Evolutionary conservation across 2,329 filamentous ascomycete genomes (phyloP).

Genomic region (Aureobasidium musti): DNA sequence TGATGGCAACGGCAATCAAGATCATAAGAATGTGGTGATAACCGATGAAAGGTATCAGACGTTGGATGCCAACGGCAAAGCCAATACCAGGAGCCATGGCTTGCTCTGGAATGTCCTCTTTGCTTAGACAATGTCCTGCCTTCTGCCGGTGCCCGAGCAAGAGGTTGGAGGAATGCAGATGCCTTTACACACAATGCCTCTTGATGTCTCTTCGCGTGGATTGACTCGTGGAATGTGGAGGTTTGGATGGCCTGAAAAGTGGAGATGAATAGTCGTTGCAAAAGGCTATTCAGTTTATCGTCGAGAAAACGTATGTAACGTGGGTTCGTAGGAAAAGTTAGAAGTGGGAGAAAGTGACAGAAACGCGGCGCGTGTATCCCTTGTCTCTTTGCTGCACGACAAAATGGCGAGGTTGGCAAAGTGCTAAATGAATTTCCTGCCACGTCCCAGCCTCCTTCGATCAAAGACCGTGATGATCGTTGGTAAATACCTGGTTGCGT

Average conservation of each 20-base stretch:
- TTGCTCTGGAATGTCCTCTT: conserved; percentile 16
- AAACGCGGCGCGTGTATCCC: conserved; percentile 16
- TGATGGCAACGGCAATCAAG: conserved; percentile 88
- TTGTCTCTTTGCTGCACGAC: conserved; percentile 18
- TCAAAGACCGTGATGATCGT: conserved; percentile 22
- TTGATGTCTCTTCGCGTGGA: neutral
- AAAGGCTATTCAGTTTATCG: neutral
- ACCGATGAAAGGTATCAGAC: conserved; percentile 63
- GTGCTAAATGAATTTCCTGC: conserved; percentile 26
- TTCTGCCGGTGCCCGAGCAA: conserved; percentile 15
- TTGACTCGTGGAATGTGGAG: conserved; percentile 25
- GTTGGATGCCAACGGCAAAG: conserved; percentile 56
- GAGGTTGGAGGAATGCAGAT: conserved; percentile 18
- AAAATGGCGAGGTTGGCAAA: conserved; percentile 15
- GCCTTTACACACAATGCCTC: neutral
- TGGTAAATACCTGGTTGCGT: conserved; percentile 23
- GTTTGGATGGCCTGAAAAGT: conserved; percentile 5
- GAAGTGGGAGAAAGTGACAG: conserved; percentile 19
- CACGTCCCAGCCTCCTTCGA: conserved; percentile 13
- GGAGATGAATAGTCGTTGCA: conserved; percentile 6
- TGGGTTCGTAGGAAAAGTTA: conserved; percentile 2
- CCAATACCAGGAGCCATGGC: conserved; percentile 50
- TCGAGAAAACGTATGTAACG: conserved; percentile 18
- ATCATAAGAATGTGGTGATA: conserved; percentile 95
- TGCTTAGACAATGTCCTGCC: neutral